Evolutionary conservation across 768 basidiomycete genomes (phyloP).

Genomic region (Ramaria rubella): DNA sequence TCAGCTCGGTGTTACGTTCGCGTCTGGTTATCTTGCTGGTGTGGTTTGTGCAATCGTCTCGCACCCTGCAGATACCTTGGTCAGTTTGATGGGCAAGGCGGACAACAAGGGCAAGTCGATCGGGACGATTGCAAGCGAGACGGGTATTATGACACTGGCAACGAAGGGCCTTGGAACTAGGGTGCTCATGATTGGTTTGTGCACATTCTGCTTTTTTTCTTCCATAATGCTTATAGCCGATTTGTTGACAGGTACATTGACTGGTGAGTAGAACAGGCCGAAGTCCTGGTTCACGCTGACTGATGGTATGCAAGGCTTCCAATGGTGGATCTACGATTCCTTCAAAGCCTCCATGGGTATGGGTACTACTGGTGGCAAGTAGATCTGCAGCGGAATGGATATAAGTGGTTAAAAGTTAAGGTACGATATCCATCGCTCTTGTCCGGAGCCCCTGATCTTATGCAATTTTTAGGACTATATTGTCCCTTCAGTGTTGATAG

Average conservation of each 20-base stretch:
- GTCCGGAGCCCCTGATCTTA: too few relatives aligned
- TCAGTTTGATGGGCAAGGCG: slow-evolving; percentile 90
- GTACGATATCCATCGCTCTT: too few relatives aligned
- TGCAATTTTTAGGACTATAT: too few relatives aligned
- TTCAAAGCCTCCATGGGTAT: slow-evolving; percentile 82
- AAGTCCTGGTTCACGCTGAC: not conserved
- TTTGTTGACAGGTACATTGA: slow-evolving; percentile 27
- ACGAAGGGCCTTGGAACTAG: slow-evolving; percentile 86
- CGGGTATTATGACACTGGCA: slow-evolving; percentile 54
- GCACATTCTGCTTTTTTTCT: slow-evolving; percentile 19
- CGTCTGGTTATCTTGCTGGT: slow-evolving; percentile 91
- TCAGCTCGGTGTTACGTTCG: slow-evolving; percentile 85
- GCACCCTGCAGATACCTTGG: slow-evolving; percentile 90
- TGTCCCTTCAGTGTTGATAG: too few relatives aligned
- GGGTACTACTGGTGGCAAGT: slow-evolving; percentile 86
- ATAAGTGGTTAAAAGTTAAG: not conserved
- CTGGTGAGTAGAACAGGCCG: slow-evolving; percentile 29
- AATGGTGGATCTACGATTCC: slow-evolving; percentile 91
- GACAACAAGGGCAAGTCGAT: slow-evolving; percentile 75
- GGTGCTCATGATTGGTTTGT: slow-evolving; percentile 78
- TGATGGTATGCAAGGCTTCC: slow-evolving; percentile 55
- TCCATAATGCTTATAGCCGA: not conserved
- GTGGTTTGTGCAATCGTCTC: slow-evolving; percentile 94
- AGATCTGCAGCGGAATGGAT: slow-evolving; percentile 25
- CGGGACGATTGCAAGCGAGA: slow-evolving; percentile 65